Evolutionary conservation across 768 basidiomycete species (phyloP), one percentile per base, ranked within the genome.

Genomic region (Boletellus ananas): DNA sequence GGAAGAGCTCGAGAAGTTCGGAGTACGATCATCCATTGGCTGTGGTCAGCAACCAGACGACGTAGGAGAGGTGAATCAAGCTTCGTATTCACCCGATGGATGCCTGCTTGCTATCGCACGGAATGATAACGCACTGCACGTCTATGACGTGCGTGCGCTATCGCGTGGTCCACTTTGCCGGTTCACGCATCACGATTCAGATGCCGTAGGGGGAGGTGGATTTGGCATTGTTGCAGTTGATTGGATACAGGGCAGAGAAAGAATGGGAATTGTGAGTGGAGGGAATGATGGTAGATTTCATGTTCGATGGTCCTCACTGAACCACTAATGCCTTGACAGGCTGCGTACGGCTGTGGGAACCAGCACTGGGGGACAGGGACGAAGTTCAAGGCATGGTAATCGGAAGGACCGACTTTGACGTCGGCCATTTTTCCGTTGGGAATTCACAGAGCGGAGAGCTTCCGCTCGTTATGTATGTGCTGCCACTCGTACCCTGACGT

Each of bases 331-430:
- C 36, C 38, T 31, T 51, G 37, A 38, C 36, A 58, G 85, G 85
- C n/a, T 85, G 83, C 58, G 76, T 89, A 10, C 74, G 85, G 23
- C 56, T 85, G 33, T 89, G 85, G 85, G 77, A 87, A 58, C 76
- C 81, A 6, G 65, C 70, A 21, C 60, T 67, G n/a, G 71, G 79
- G 1, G 56, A 55, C 1, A 59, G 64, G 7, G 66, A 72, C 44
- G 58, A 64, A 3, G 49, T 56, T 3, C 80, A 83, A 61, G 83
- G 80, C 14, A 64, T 41, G 3, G 61, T 79, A 9, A 56, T 87
- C 13, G 83, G 77, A 5, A 72, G 79, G 55, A 73, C 75, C 6
- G 70, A 75, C 54, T 78, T 76, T 12, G 84, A 87, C 56, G 70
- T 87, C 21, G 79, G 72, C 0, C 66, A 74, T 50, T 86, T 87